These are phyloP conservation scores for Starmera pachycereana DNA, from an alignment of 805 yeast species.

Conservation along the genomic window DNA sequence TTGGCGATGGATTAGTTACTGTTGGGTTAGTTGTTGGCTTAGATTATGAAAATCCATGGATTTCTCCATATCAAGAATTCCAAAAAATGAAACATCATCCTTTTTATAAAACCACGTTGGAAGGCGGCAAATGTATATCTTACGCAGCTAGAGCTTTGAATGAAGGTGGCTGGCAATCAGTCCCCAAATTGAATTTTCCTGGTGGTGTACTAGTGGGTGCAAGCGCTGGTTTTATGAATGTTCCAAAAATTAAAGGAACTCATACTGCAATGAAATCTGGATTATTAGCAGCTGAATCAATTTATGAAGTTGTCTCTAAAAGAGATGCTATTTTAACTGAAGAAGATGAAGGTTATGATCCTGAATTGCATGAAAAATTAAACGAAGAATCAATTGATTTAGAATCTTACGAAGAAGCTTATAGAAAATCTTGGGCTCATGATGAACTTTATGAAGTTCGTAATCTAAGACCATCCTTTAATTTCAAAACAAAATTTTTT, in stretches of 20 bases:
- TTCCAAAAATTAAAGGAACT: conserved; percentile 94
- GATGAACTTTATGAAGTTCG: conserved; percentile 79
- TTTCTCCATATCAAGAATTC: conserved; percentile 93
- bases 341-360: conserved; percentile 31
- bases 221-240: conserved; percentile 94
- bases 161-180: conserved; percentile 94
- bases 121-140: conserved; percentile 86
- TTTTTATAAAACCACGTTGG: conserved; percentile 57
- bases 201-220: conserved; percentile 96
- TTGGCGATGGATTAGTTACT: conserved; percentile 85
- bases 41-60: conserved; percentile 90
- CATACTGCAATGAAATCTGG: conserved; percentile 98
- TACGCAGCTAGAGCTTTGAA: conserved; percentile 95
- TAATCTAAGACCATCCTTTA: conserved; percentile 88
- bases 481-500: conserved; percentile 57
- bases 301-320: conserved; percentile 43
- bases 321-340: conserved; percentile 30
- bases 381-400: conserved; percentile 39
- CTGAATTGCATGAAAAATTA: conserved; percentile 28
- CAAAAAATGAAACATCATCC: conserved; percentile 93
- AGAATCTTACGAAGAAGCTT: conserved; percentile 47
- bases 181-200: conserved; percentile 85
- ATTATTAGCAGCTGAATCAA: conserved; percentile 84
- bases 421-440: conserved; percentile 74
- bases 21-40: conserved; percentile 93